Evolutionary conservation across 1,284 basidiomycete genomes (phyloP), one percentile per base, ranked within the genome.

Genomic region (Coniferiporia weirii): DNA sequence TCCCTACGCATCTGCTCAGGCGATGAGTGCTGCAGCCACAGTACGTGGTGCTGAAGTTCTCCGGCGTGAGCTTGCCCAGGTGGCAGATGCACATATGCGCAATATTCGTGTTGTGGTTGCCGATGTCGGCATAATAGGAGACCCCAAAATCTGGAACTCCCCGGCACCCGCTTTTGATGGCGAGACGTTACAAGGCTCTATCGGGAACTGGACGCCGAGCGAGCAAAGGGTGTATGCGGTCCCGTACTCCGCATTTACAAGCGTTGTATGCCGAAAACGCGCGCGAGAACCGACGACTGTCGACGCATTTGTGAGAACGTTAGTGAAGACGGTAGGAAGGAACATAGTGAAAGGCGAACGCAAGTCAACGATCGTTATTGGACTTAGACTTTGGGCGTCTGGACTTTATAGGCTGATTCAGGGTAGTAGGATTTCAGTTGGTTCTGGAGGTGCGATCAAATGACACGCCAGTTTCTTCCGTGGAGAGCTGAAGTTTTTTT

Each of bases 11-110:
- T 79, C 79, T 27, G 80, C 81, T 54, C 83, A 81, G 67, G 82
- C 85, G 5, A 90, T 91, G 84, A 84, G 81, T 61, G 84, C 86
- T 19, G 83, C 84, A 9, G 81, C 83, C 51, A 90, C 85, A 9
- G 73, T 86, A 19, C 83, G 85, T 54, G 88, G 76, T 0, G 75
- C 82, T 12, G 86, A 91, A 63, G 79, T 91, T 17, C 77, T 91
- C 44, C 79, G 89, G 13, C 75, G 89, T 22, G 89, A 91, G 71
- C 78, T 91, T 59, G 59, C 50, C 32, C 76, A 75, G 52, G 79
- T 64, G 74, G 74, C 63, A 67, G 52, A 74, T 70, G 73, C 77
- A 78, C 80, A 53, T 73, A 83, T 85, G 81, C 79, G 76, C 66
- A 80, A 82, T 64, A 79, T 87, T 68, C 79, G 78, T 61, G 79